Evolutionary conservation across 305 asterid species (phyloP).

Genomic region (Rubia peregrina): DNA sequence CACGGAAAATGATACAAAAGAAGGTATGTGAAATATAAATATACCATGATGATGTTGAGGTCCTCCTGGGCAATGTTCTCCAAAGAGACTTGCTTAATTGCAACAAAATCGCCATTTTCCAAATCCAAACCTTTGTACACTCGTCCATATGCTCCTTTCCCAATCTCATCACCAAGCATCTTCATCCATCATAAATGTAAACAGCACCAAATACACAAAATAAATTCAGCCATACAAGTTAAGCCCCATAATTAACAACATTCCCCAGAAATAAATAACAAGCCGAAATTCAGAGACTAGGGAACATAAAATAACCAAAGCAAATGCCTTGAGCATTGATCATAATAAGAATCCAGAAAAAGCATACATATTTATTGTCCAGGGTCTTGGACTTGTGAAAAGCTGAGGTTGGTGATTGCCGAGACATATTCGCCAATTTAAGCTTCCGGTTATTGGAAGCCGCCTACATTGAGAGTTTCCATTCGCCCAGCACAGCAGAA

Average conservation of each 20-base stretch:
- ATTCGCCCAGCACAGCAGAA: not conserved
- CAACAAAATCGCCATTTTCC: slow-evolving; percentile 97
- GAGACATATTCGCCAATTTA: slow-evolving; percentile 44
- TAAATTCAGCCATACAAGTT: not conserved
- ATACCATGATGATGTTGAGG: slow-evolving; percentile 79
- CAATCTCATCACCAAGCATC: slow-evolving; percentile 99
- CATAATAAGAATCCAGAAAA: slow-evolving; percentile 8
- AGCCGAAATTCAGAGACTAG: not conserved
- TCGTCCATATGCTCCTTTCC: slow-evolving; percentile 98
- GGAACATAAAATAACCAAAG: not conserved
- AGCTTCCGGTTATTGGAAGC: not conserved
- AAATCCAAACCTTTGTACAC: slow-evolving; percentile 97
- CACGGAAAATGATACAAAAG: not conserved
- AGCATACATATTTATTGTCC: slow-evolving; percentile 80
- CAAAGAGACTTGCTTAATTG: slow-evolving; percentile 93
- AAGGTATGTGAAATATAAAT: slow-evolving; percentile 3
- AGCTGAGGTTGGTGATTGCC: slow-evolving; percentile 68
- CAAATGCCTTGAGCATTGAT: slow-evolving; percentile 5
- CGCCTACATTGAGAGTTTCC: not conserved
- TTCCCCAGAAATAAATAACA: not conserved
- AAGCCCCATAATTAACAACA: not conserved
- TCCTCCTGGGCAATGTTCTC: slow-evolving; percentile 94
- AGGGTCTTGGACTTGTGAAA: slow-evolving; percentile 93
- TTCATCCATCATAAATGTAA: slow-evolving; percentile 28
- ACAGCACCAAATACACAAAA: not conserved